Base-by-base conservation (phyloP, 176 grass and related monocot genomes). In the Oryza meridionalis region DNA sequence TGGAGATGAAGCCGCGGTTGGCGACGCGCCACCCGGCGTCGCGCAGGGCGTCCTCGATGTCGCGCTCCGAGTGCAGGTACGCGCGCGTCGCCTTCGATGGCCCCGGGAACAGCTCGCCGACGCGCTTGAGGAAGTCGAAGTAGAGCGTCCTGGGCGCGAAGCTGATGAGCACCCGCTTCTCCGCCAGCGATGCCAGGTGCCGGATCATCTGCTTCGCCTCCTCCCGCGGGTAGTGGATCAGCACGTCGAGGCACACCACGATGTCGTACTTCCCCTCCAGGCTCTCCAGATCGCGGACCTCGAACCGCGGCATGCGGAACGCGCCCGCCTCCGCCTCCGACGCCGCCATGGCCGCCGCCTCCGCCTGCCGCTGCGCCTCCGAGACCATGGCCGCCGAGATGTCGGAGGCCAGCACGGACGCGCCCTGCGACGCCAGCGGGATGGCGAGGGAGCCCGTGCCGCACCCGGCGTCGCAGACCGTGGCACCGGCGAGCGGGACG, bases 11-110 rank as follows among this genome's bases (percentile, higher is more conserved):
- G 5, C 93, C 96, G 1, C 83, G 81, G 51, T 93, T 93, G 64
- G 55, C 84, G 53, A 95, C 87, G 69, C 80, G 87, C 96, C 96
- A 98, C 0, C 96, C 93, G 7, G 85, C 93, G 27, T 91, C 76
- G 11, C 82, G 84, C 49, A 98, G 89, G 33, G 96, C 96, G 35
- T 77, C 87, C 88, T 95, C 96, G 32, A 98, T 87, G 70, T 92
- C 93, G 16, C 81, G 72, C 87, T 98, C 93, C 2, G 93, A 68
- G 78, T 98, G 93, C 11, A 98, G 85, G 77, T 95, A 98, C 0
- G 96, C 96, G 61, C 91, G 83, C 51, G 96, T 96, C 26, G 96
- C 96, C 87, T 98, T 98, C 32, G 90, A 93, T 4, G 96, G 93
- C 2, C 93, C 96, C 1, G 91, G 96, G 85, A 96, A 98, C 75